Conservation (phyloP, 2,329 filamentous ascomycete genomes). For the Hypoxylon sp. region DNA sequence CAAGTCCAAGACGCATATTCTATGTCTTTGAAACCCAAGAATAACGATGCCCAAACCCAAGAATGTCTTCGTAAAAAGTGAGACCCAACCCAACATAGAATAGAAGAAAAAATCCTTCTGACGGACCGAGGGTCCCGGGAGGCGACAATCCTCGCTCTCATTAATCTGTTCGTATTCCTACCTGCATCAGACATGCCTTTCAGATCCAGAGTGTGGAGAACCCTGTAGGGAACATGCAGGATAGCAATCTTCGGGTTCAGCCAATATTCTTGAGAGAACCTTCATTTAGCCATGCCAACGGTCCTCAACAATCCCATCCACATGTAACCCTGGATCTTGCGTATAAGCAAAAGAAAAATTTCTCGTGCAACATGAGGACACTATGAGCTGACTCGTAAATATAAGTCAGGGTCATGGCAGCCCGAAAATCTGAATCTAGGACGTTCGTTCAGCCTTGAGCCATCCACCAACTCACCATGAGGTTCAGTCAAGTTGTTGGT, state of each 20-base stretch:
- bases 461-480: slow-evolving; percentile 34
- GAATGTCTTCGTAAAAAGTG: no score
- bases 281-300: slow-evolving; percentile 34
- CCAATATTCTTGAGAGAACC: slow-evolving; percentile 20
- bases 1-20: not conserved
- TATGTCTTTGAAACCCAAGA: no score
- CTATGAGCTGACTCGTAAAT: slow-evolving; percentile 6
- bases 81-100: slow-evolving; percentile 5
- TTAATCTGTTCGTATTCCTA: slow-evolving; percentile 29
- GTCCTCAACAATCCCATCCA: slow-evolving; percentile 11
- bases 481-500: slow-evolving; percentile 35
- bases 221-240: slow-evolving; percentile 33
- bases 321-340: slow-evolving; percentile 22
- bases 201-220: slow-evolving; percentile 41
- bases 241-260: slow-evolving; percentile 32
- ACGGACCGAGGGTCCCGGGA: slow-evolving; percentile 29
- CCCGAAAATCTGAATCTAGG: slow-evolving; percentile 13
- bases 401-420: slow-evolving; percentile 31
- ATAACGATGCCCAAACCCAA: no score
- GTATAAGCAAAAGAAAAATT: slow-evolving; percentile 10
- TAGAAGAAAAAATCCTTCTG: not conserved
- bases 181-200: slow-evolving; percentile 13
- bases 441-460: slow-evolving; percentile 29
- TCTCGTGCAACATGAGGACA: slow-evolving; percentile 11
- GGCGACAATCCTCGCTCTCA: slow-evolving; percentile 10